Percentiles rank a stretch among this genome's conserved stretches.
phyloP scores from a whole-genome alignment of 257 asterid species.

The Anisodus tanguticus region DNA sequence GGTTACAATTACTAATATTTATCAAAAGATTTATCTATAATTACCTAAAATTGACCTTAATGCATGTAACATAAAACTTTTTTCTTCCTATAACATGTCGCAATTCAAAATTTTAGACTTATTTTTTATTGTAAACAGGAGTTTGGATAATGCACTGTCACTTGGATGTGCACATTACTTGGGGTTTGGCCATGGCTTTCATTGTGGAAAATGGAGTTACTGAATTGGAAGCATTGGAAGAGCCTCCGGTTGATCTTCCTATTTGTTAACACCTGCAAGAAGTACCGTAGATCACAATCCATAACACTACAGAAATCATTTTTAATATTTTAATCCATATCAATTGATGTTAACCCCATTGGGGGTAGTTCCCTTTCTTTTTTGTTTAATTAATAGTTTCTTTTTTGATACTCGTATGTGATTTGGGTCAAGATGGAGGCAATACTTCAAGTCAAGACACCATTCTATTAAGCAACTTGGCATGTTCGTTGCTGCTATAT shows the following conservation, averaged over 20 bases:
- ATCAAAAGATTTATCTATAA: too few relatives aligned
- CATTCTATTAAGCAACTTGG: neutral
- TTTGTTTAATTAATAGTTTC: constrained; percentile 25
- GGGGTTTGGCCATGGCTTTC: constrained; percentile 92
- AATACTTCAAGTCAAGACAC: constrained; percentile 33
- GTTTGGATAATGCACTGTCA: constrained; percentile 92
- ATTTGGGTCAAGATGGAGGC: constrained; percentile 36
- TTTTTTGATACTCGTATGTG: constrained; percentile 27
- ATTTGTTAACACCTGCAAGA: constrained; percentile 42
- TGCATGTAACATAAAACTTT: too few relatives aligned
- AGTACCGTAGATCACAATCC: too few relatives aligned
- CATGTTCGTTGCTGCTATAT: neutral
- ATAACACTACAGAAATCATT: constrained; percentile 29
- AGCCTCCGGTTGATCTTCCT: constrained; percentile 77
- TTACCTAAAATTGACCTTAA: neutral
- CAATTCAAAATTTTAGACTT: neutral
- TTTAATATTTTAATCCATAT: constrained; percentile 16
- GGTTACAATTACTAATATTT: too few relatives aligned
- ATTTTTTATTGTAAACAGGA: constrained; percentile 47
- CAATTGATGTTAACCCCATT: constrained; percentile 35
- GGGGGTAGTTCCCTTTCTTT: constrained; percentile 31
- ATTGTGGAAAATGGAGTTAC: constrained; percentile 77
- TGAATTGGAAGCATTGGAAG: constrained; percentile 54
- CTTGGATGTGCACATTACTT: constrained; percentile 78
- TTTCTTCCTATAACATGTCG: neutral